Evolutionary conservation across 495 filamentous ascomycete genomes (phyloP).

Genomic region (Evernia prunastri): DNA sequence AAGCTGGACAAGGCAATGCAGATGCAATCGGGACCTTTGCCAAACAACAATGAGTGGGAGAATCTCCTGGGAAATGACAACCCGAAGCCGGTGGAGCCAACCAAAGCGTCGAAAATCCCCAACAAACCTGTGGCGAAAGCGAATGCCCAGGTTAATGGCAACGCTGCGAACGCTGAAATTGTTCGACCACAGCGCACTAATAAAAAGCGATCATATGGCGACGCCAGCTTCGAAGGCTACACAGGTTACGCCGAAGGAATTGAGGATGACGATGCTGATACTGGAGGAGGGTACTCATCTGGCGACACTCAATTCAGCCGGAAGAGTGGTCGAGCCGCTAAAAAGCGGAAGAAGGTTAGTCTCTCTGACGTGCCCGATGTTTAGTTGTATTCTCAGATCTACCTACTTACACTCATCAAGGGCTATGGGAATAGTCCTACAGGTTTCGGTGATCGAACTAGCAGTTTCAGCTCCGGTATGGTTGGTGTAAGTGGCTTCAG

Average conservation of each 20-base stretch:
- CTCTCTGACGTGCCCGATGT: conserved; percentile 1
- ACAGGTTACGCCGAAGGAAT: conserved; percentile 63
- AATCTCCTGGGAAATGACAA: conserved; percentile 55
- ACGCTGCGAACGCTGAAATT: conserved; percentile 29
- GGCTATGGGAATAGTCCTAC: conserved; percentile 15
- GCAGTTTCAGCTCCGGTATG: conserved; percentile 13
- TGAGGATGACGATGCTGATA: conserved; percentile 31
- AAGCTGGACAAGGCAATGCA: conserved; percentile 50
- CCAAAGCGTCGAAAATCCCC: conserved; percentile 33
- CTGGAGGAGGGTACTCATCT: conserved; percentile 27
- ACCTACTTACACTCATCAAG: conserved; percentile 12
- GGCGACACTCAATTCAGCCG: conserved; percentile 22
- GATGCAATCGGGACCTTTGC: conserved; percentile 49
- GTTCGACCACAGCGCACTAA: conserved; percentile 50
- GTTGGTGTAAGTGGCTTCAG: conserved; percentile 12
- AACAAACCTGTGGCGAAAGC: conserved; percentile 33
- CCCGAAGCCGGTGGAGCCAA: conserved; percentile 31
- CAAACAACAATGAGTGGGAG: conserved; percentile 53
- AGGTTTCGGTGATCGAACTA: conserved; percentile 15
- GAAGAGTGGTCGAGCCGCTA: conserved; percentile 26
- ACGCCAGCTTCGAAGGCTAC: conserved; percentile 62
- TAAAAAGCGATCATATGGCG: conserved; percentile 63
- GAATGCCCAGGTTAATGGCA: conserved; percentile 31
- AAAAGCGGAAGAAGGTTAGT: conserved; percentile 43
- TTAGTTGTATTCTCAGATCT: not conserved